Evolutionary conservation across 306 rosid species (phyloP).

Genomic region (Carpinus viminea): DNA sequence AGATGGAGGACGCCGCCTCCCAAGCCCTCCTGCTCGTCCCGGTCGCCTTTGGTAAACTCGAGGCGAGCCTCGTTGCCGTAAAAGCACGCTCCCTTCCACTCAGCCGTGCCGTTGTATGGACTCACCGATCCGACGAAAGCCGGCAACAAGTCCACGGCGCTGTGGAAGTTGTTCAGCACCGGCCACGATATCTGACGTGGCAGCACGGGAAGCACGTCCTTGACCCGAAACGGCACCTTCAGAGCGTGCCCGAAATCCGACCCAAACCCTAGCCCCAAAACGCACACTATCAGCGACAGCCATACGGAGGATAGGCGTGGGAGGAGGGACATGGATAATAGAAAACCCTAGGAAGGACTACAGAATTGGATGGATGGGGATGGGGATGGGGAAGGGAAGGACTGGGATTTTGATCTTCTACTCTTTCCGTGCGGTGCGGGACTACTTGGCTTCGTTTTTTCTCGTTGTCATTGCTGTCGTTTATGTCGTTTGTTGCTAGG

Average conservation of each 20-base stretch:
- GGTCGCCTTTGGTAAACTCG: conserved; percentile 49
- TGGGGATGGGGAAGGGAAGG: background rate
- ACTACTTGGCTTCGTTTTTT: background rate
- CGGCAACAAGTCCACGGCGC: conserved; percentile 93
- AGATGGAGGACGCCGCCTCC: conserved; percentile 89
- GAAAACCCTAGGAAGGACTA: background rate
- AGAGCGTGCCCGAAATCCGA: conserved; percentile 38
- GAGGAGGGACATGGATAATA: conserved; percentile 30
- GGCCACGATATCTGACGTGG: conserved; percentile 91
- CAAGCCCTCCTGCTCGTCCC: conserved; percentile 36
- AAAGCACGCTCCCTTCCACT: conserved; percentile 94
- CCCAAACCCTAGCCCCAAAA: conserved; percentile 34
- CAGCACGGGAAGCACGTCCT: conserved; percentile 87
- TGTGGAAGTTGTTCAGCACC: conserved; percentile 78
- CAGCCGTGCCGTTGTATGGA: conserved; percentile 56
- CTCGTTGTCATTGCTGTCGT: background rate
- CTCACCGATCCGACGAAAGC: conserved; percentile 77
- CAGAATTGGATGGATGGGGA: background rate
- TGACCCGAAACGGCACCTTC: conserved; percentile 66
- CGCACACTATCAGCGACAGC: conserved; percentile 29
- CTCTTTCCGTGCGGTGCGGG: background rate
- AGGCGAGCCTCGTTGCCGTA: conserved; percentile 65
- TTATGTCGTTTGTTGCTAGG: no score
- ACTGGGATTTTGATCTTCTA: background rate
- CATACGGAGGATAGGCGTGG: conserved; percentile 6